phyloP scores from a whole-genome alignment of 2,329 filamentous ascomycete genomes.

The Aspergillus intermedius region DNA sequence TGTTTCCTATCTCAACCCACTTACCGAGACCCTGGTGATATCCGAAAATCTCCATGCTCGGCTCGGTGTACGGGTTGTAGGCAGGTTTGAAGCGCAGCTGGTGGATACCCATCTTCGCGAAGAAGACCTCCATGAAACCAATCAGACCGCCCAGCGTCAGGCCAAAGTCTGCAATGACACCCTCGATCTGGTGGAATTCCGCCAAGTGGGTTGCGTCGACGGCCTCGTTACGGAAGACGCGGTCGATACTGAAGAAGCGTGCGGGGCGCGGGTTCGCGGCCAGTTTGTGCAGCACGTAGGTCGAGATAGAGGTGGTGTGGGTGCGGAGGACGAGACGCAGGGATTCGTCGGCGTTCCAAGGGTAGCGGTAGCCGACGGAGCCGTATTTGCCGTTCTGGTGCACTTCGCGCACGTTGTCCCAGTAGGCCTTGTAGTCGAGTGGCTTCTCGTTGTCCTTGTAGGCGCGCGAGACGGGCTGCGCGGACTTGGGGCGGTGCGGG shows the following conservation, averaged over 20 bases:
- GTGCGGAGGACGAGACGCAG: constrained; percentile 84
- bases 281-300: constrained; percentile 84
- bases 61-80: constrained; percentile 92
- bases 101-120: constrained; percentile 87
- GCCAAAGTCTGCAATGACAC: constrained; percentile 94
- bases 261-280: constrained; percentile 76
- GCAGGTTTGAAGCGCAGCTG: constrained; percentile 92
- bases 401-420: constrained; percentile 77
- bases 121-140: constrained; percentile 93
- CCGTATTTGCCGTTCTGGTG: constrained; percentile 90
- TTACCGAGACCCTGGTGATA: constrained; percentile 85
- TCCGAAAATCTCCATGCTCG: constrained; percentile 96
- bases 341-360: constrained; percentile 83
- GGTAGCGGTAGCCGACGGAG: constrained; percentile 93
- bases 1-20: constrained; percentile 96
- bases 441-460: constrained; percentile 39
- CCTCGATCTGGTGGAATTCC: constrained; percentile 98
- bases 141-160: constrained; percentile 88
- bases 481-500: constrained; percentile 34
- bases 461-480: constrained; percentile 41
- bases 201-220: constrained; percentile 95
- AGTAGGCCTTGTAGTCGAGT: constrained; percentile 75
- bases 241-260: constrained; percentile 97
- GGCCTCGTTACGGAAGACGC: constrained; percentile 95
- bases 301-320: constrained; percentile 88